phyloP scores from a whole-genome alignment of 2,329 filamentous ascomycete genomes.

The Trichoderma sp. region DNA sequence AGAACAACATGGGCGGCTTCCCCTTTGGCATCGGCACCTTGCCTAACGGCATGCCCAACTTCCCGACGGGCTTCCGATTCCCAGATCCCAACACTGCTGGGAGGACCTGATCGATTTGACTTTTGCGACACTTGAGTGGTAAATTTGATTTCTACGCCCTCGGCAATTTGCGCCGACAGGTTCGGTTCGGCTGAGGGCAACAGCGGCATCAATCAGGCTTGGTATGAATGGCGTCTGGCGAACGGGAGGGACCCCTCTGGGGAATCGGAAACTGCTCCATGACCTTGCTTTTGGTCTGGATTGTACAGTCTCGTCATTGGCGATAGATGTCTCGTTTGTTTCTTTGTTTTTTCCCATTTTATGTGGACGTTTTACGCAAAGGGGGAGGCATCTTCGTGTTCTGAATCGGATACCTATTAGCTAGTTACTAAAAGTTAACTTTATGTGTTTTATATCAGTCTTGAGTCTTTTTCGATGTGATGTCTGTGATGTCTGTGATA shows the following conservation, averaged over 20 bases:
- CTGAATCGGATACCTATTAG: slow-evolving; percentile 6
- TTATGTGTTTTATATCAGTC: not conserved
- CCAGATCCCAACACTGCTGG: slow-evolving; percentile 34
- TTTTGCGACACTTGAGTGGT: not conserved
- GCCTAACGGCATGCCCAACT: slow-evolving; percentile 44
- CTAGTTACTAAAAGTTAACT: not conserved
- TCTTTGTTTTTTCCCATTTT: not conserved
- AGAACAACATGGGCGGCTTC: slow-evolving; percentile 30
- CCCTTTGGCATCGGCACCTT: slow-evolving; percentile 42
- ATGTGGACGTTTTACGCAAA: not conserved
- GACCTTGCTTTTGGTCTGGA: not conserved
- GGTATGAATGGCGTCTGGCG: slow-evolving; percentile 12
- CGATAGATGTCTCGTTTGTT: not conserved
- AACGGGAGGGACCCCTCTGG: not conserved
- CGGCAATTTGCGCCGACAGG: not conserved
- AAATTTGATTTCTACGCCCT: not conserved
- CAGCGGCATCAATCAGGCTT: slow-evolving; percentile 17
- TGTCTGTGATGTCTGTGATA: not conserved
- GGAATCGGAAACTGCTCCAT: not conserved
- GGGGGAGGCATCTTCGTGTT: not conserved
- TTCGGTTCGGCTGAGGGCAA: not conserved
- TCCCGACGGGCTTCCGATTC: slow-evolving; percentile 41
- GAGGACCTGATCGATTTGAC: slow-evolving; percentile 7
- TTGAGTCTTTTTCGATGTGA: not conserved
- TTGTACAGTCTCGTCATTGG: not conserved